Evolutionary conservation across 2,329 filamentous ascomycete genomes (phyloP), one percentile per base, ranked within the genome.

Genomic region (Cryoendolithus antarcticus): DNA sequence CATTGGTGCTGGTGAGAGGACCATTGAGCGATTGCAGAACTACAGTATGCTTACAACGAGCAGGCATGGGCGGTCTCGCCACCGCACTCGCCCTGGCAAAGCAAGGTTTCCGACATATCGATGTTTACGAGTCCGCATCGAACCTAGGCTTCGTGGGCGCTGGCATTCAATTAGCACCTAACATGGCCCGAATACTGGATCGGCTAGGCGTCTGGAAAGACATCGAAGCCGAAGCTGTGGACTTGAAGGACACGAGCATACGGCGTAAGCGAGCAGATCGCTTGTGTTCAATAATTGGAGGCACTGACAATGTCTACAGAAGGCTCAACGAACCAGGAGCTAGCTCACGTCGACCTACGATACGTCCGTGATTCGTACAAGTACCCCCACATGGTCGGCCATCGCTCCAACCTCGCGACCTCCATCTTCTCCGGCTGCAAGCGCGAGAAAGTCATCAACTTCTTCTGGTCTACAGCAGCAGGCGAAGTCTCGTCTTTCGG

Each of bases 141-240:
- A 73, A 76, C 47, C 69, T 89, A 3, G 83, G 83, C 4, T 89
- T 89, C 51, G 82, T 89, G 1, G 85, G 85, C 15, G 85, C 85
- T 1, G 85, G 85, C 4, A 89, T 91, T 48, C 85, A 93, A 57
- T 69, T 89, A 42, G 82, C 84, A 0, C 84, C 84, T 0, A 93
- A 91, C 48, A 82, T 89, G 71, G 77, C 79, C 3, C 73, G 82
- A 2, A 81, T 91, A 6, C 69, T 91, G 9, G 78, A 85, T 53
- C 66, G 70, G 9, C 63, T 88, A 30, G 83, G 79, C 7, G 80
- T 81, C 42, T 89, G 83, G 82, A 62, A 70, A 11, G 67, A 70
- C 10, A 84, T 91, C 45, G 74, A 74, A 46, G 70, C 66, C 30
- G 81, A 86, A 56, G 80, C 81, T 2, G 82, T 83, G 0, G 71